These are phyloP conservation scores for Apiotrichum gracile DNA, from an alignment of 1,284 basidiomycete species.

Conservation along the genomic window DNA sequence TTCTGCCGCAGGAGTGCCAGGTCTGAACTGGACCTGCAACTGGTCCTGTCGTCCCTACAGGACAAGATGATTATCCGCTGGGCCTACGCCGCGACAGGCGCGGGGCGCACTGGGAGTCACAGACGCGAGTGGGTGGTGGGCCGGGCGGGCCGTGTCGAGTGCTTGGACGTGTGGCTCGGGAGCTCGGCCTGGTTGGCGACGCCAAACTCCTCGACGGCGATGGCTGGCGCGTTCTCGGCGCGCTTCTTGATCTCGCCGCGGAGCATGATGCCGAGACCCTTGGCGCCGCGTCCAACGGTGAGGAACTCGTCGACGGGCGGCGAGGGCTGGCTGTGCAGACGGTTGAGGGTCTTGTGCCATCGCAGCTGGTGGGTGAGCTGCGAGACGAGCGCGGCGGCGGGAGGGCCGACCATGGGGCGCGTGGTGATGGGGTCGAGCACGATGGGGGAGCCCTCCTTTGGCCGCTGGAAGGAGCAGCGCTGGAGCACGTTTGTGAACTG, in stretches of 20 bases:
- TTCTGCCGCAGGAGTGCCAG: too few relatives aligned
- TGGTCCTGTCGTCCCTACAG: too few relatives aligned
- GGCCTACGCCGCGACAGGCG: too few relatives aligned
- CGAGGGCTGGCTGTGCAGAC: conserved; percentile 28
- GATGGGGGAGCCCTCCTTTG: conserved; percentile 20
- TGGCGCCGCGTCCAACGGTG: conserved; percentile 43
- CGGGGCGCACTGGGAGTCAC: background rate
- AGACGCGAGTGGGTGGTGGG: background rate
- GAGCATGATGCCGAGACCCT: conserved; percentile 45
- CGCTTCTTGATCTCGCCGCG: conserved; percentile 38
- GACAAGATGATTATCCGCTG: too few relatives aligned
- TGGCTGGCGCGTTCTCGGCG: conserved; percentile 22
- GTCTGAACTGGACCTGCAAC: too few relatives aligned
- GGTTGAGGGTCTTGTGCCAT: conserved; percentile 44
- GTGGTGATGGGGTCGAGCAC: conserved; percentile 45
- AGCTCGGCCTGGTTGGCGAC: conserved; percentile 17
- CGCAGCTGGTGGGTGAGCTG: conserved; percentile 40
- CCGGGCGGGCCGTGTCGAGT: background rate
- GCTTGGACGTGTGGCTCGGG: background rate
- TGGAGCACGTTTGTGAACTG: conserved; percentile 35
- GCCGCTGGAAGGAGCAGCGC: conserved; percentile 27
- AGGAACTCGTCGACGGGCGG: conserved; percentile 34
- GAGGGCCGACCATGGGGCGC: conserved; percentile 33
- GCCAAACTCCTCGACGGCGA: conserved; percentile 37
- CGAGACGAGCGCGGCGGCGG: conserved; percentile 31